Percentiles rank a stretch among this genome's conserved stretches.
Evolutionary conservation across 2,329 filamentous ascomycete species (phyloP).

Genomic region (Colletotrichum sp.): DNA sequence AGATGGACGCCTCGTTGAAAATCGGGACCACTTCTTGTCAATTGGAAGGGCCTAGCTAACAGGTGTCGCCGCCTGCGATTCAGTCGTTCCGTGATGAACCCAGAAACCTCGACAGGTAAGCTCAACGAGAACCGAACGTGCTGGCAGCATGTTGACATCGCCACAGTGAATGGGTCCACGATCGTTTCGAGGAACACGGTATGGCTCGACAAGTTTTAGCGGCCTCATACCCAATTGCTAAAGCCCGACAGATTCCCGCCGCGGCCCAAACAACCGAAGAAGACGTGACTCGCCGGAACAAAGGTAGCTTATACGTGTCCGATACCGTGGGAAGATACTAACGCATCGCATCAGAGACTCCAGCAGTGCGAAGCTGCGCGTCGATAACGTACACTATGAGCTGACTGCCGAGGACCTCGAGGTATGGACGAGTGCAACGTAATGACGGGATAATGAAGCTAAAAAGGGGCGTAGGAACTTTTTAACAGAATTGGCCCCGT

Average conservation of each 20-base stretch:
- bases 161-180: conserved; percentile 88
- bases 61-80: conserved; percentile 43
- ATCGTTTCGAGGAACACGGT: conserved; percentile 82
- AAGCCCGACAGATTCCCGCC: conserved; percentile 39
- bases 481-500: conserved; percentile 81
- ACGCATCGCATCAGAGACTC: conserved; percentile 45
- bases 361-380: conserved; percentile 73
- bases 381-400: conserved; percentile 93
- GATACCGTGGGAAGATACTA: conserved; percentile 22
- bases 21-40: conserved; percentile 6
- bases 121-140: conserved; percentile 17
- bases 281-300: conserved; percentile 48
- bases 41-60: conserved; percentile 34
- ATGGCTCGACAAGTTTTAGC: conserved; percentile 23
- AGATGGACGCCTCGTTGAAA: conserved; percentile 3
- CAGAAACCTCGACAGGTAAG: conserved; percentile 74
- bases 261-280: conserved; percentile 45
- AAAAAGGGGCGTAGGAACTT: conserved; percentile 64
- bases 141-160: conserved; percentile 26
- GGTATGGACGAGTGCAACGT: conserved; percentile 50
- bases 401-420: conserved; percentile 83
- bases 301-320: conserved; percentile 29
- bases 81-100: conserved; percentile 68
- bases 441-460: conserved; percentile 21
- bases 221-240: background rate